Evolutionary conservation across 2,329 filamentous ascomycete species (phyloP), one percentile per base, ranked within the genome.

Genomic region (Tolypocladium tropicale): DNA sequence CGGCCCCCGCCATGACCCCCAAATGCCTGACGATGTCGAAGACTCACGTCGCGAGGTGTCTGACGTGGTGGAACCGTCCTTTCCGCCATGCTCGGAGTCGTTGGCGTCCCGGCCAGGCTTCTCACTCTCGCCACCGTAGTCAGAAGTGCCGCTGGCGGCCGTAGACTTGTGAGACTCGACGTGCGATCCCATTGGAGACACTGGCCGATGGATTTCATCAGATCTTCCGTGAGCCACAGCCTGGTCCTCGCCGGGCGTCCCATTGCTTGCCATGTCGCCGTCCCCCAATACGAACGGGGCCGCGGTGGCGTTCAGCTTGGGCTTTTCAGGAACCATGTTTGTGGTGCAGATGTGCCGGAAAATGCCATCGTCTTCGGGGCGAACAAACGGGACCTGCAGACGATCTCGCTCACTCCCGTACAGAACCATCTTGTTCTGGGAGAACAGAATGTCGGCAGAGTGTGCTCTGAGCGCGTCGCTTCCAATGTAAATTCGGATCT

Each of bases 401-500:
- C 93, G 94, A 68, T 89, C 90, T 50, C 88, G 82, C 57, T 95
- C 90, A 66, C 90, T 88, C 63, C 95, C 90, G 62, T 91, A 92
- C 32, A 97, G 77, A 0, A 88, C 88, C 76, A 99, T 83, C 60
- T 88, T 87, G 66, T 96, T 96, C 61, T 92, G 89, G 0, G 94
- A 97, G 64, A 99, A 90, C 25, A 97, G 74, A 12, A 99, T 80
- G 68, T 97, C 94, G 28, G 90, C 93, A 61, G 89, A 95, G 67
- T 95, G 90, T 11, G 87, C 80, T 59, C 92, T 83, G 56, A 99
- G 77, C 16, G 90, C 82, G 70, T 97, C 93, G 66, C 90, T 96
- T 41, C 94, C 93, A 57, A 99, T 78, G 67, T 95, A 91, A 53
- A 96, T 87, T 61, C 91, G 88, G 56, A 97, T 89, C 11, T 78